Evolutionary conservation across 176 grass and related monocot species (phyloP).

Genomic region (Phoenix dactylifera): DNA sequence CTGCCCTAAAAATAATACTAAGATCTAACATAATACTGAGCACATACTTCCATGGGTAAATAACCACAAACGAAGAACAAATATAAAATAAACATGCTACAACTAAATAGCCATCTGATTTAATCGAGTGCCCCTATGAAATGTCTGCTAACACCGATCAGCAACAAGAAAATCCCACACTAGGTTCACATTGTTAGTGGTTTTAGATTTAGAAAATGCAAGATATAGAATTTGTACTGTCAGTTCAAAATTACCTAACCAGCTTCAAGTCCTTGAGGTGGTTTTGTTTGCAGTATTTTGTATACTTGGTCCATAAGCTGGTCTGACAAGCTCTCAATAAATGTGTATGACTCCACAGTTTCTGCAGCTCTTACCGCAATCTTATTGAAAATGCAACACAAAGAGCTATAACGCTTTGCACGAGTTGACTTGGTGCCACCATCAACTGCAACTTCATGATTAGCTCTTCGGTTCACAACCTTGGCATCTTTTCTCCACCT

Average conservation of each 20-base stretch:
- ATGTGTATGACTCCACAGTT: constrained; percentile 17
- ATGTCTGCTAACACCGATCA: too few relatives aligned
- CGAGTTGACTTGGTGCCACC: not conserved
- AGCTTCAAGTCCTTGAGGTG: constrained; percentile 1
- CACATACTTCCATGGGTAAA: too few relatives aligned
- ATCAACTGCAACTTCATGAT: constrained; percentile 19
- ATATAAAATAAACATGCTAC: too few relatives aligned
- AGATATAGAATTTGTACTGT: not conserved
- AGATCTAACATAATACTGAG: too few relatives aligned
- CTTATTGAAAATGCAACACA: constrained; percentile 30
- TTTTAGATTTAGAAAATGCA: too few relatives aligned
- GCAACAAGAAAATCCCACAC: too few relatives aligned
- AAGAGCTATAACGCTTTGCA: constrained; percentile 10
- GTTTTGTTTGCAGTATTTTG: not conserved
- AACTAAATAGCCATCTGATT: too few relatives aligned
- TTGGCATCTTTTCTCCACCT: constrained; percentile 45
- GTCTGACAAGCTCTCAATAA: constrained; percentile 23
- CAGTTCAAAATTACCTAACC: not conserved
- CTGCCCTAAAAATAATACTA: too few relatives aligned
- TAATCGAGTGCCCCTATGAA: too few relatives aligned
- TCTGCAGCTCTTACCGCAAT: constrained; percentile 16
- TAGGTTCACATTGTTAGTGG: too few relatives aligned
- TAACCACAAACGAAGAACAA: too few relatives aligned
- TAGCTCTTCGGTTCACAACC: constrained; percentile 6
- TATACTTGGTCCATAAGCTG: constrained; percentile 6